These are phyloP conservation scores for Paraconiothyrium brasiliense DNA, from an alignment of 2,329 filamentous ascomycete genomes.

Conservation along the genomic window DNA sequence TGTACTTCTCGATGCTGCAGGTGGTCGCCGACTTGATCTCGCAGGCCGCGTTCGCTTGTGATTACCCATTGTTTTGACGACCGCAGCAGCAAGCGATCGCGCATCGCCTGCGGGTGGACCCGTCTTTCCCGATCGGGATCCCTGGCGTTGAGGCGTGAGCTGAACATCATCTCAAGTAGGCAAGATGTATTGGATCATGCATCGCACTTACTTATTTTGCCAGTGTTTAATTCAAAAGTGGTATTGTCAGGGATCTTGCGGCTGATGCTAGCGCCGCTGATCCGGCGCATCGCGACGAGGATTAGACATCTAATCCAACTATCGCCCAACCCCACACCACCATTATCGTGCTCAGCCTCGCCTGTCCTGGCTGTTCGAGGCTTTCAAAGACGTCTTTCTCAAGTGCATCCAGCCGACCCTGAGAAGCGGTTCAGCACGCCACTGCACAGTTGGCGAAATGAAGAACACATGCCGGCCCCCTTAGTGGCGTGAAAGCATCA, in stretches of 20 bases:
- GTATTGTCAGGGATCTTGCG: background rate
- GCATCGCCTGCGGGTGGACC: background rate
- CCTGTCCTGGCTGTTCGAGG: background rate
- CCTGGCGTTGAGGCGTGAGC: background rate
- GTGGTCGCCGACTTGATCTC: background rate
- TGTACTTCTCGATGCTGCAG: background rate
- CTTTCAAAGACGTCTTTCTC: background rate
- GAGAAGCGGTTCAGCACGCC: slow-evolving; percentile 8
- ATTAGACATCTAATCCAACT: too few species aligned
- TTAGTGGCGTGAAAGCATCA: slow-evolving; percentile 2
- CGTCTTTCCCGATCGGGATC: background rate
- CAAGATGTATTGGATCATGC: background rate
- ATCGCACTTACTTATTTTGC: background rate
- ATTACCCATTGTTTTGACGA: background rate
- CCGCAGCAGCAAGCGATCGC: too few species aligned
- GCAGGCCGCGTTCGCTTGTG: background rate
- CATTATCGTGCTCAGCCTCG: background rate
- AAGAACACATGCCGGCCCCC: background rate
- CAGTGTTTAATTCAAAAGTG: background rate
- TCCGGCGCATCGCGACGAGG: background rate
- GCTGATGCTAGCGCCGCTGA: background rate
- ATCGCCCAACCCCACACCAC: background rate
- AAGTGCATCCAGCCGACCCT: background rate
- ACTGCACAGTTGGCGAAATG: slow-evolving; percentile 3
- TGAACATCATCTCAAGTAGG: background rate